Conservation (phyloP, 2,329 filamentous ascomycete species). For the Dactylella cylindrospora region DNA sequence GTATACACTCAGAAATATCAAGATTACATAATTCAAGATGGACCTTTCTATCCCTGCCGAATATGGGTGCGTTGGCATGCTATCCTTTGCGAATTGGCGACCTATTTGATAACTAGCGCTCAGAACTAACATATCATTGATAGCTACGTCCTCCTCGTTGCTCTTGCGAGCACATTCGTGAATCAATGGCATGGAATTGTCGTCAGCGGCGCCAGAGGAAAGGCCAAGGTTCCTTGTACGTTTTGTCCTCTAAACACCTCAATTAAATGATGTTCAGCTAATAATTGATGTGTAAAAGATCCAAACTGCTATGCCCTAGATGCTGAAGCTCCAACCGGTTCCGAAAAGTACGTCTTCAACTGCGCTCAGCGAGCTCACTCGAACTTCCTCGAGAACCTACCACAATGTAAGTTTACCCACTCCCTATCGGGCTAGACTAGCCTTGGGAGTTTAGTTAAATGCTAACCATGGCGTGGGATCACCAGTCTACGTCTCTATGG, state of each 20-base stretch:
- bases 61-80: slow-evolving; percentile 23
- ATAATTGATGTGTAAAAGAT: slow-evolving; percentile 19
- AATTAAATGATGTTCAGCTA: not conserved
- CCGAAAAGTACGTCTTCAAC: slow-evolving; percentile 63
- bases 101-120: not conserved
- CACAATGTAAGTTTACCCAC: slow-evolving; percentile 46
- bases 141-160: slow-evolving; percentile 65
- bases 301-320: slow-evolving; percentile 61
- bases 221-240: slow-evolving; percentile 59
- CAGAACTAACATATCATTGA: not conserved
- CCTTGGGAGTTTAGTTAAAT: too few species aligned
- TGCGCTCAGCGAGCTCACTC: slow-evolving; percentile 65
- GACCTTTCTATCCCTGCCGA: slow-evolving; percentile 28
- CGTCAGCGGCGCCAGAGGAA: slow-evolving; percentile 58
- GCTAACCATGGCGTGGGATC: not conserved
- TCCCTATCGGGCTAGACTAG: slow-evolving; percentile 48
- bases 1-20: too few species aligned
- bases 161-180: slow-evolving; percentile 62
- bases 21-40: slow-evolving; percentile 13
- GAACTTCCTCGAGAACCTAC: slow-evolving; percentile 66
- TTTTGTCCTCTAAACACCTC: not conserved
- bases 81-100: not conserved
- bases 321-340: slow-evolving; percentile 60
- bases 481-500: slow-evolving; percentile 35
- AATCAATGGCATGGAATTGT: slow-evolving; percentile 59